Percentiles rank a stretch among this genome's conserved stretches.
Evolutionary conservation across 2,329 filamentous ascomycete species (phyloP).

Genomic region (Madurella fahalii): DNA sequence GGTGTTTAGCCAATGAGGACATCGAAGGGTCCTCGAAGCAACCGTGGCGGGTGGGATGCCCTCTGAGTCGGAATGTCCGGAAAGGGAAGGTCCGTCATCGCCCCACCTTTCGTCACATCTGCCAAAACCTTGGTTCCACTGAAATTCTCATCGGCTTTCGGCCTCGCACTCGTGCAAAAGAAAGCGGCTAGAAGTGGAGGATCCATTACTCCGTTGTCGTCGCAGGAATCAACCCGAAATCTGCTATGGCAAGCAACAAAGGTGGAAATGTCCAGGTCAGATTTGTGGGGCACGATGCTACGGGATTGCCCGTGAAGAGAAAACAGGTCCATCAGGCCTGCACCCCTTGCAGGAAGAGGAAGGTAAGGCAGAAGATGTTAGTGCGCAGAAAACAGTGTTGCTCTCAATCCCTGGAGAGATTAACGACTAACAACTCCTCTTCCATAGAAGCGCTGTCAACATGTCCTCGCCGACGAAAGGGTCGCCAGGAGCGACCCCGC

Average conservation of each 20-base stretch:
- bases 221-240: background rate
- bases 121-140: background rate
- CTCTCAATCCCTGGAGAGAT: too few relatives aligned
- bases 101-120: background rate
- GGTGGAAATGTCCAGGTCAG: constrained; percentile 38
- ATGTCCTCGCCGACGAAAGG: background rate
- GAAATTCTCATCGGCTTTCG: background rate
- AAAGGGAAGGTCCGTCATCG: constrained; percentile 12
- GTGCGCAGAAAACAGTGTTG: too few relatives aligned
- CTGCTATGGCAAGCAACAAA: constrained; percentile 5
- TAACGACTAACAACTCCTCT: too few relatives aligned
- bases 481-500: background rate
- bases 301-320: constrained; percentile 54
- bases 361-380: constrained; percentile 34
- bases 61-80: constrained; percentile 4
- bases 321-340: constrained; percentile 59
- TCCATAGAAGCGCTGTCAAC: constrained; percentile 5
- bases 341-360: constrained; percentile 50
- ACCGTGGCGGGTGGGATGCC: too few relatives aligned
- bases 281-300: constrained; percentile 53
- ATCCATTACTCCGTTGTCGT: background rate
- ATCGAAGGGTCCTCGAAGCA: too few relatives aligned
- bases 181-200: too few relatives aligned
- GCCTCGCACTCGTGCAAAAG: too few relatives aligned
- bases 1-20: too few relatives aligned